Percentiles rank a stretch among this genome's conserved stretches.
phyloP scores from a whole-genome alignment of 345 rosid genomes.

The Bruguiera parviflora region DNA sequence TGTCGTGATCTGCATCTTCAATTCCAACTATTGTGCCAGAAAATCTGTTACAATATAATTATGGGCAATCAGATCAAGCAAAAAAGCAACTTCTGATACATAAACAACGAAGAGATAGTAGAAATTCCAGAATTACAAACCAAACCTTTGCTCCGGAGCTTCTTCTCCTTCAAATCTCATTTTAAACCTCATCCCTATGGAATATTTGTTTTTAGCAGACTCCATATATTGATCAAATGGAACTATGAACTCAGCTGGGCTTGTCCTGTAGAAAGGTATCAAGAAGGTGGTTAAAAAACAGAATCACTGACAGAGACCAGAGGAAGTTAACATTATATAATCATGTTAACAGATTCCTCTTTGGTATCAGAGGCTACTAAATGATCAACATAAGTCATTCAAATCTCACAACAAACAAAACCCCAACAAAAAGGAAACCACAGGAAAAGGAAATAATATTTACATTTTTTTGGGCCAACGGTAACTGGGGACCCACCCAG shows the following conservation, averaged over 20 bases:
- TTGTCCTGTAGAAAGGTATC: conserved; percentile 33
- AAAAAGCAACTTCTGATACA: background rate
- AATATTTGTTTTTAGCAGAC: conserved; percentile 33
- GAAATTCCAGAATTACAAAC: background rate
- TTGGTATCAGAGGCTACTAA: too few relatives aligned
- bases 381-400: too few relatives aligned
- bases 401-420: too few relatives aligned
- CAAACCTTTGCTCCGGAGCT: conserved; percentile 56
- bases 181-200: conserved; percentile 60
- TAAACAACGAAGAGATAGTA: background rate
- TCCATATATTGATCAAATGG: conserved; percentile 46
- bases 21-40: conserved; percentile 53
- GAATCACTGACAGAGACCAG: background rate
- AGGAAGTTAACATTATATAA: background rate
- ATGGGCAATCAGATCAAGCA: background rate
- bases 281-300: background rate
- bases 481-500: background rate
- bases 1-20: conserved; percentile 43
- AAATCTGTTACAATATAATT: conserved; percentile 28
- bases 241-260: conserved; percentile 49
- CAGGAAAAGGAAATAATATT: too few relatives aligned
- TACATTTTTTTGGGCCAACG: background rate
- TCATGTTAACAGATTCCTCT: background rate
- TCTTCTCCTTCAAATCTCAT: conserved; percentile 62
- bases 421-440: too few relatives aligned